Conservation (phyloP, 2,329 filamentous ascomycete genomes). For the Alternaria rosae region DNA sequence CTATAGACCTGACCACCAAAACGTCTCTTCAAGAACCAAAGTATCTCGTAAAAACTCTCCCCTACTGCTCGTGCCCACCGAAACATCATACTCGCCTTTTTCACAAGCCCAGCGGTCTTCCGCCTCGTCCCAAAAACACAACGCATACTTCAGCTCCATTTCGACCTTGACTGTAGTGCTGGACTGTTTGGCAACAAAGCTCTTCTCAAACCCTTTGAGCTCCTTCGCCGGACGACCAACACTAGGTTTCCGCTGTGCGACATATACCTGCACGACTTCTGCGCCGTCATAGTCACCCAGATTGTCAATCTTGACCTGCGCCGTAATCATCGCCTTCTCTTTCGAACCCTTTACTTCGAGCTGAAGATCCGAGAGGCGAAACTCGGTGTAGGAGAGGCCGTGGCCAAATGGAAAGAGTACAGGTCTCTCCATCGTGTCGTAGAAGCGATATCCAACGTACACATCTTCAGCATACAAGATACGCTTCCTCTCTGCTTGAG, state of each 20-base stretch:
- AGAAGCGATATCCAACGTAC: constrained; percentile 85
- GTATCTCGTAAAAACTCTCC: constrained; percentile 20
- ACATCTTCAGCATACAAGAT: constrained; percentile 75
- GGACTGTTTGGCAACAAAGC: background rate
- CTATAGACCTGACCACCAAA: background rate
- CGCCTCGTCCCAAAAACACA: constrained; percentile 57
- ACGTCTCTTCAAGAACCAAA: background rate
- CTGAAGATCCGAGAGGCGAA: constrained; percentile 52
- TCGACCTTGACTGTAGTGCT: constrained; percentile 28
- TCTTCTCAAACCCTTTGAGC: constrained; percentile 45
- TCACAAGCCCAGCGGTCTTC: background rate
- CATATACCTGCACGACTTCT: constrained; percentile 63
- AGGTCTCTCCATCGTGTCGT: constrained; percentile 70
- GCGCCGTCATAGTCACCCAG: constrained; percentile 60
- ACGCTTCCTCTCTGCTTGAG: constrained; percentile 73
- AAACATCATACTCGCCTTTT: constrained; percentile 65
- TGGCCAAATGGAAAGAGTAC: constrained; percentile 85
- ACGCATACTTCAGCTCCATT: constrained; percentile 63
- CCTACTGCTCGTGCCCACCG: constrained; percentile 25
- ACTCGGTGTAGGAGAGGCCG: constrained; percentile 76
- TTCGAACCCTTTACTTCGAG: constrained; percentile 20
- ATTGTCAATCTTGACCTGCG: constrained; percentile 59
- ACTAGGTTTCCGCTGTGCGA: constrained; percentile 29
- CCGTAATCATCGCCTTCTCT: constrained; percentile 41
- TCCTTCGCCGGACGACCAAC: constrained; percentile 1